Percentiles rank a stretch among this genome's conserved stretches.
Conservation (phyloP, 768 basidiomycete genomes). For the Tricholoma sp. region DNA sequence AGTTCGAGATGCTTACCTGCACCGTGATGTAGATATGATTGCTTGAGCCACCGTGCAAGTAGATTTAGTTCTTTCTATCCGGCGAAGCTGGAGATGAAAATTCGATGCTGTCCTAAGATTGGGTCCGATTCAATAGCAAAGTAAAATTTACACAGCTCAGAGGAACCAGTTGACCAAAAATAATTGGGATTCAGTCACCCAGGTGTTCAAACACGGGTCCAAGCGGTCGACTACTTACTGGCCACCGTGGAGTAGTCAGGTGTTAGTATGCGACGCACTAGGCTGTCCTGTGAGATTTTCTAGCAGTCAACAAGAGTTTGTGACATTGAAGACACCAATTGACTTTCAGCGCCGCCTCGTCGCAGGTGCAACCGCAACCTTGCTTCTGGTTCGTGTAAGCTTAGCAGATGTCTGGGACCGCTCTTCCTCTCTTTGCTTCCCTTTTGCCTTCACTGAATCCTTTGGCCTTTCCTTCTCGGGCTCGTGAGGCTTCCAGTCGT, state of each 20-base stretch:
- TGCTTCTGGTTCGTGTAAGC: constrained; percentile 14
- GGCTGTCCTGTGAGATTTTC: neutral
- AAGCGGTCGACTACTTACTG: neutral
- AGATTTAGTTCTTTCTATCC: neutral
- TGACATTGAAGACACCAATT: neutral
- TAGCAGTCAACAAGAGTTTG: neutral
- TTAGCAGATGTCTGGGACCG: constrained; percentile 18
- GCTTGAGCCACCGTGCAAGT: neutral
- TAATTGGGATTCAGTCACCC: neutral
- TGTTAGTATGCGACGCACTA: neutral
- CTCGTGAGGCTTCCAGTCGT: constrained; percentile 47
- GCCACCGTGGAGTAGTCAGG: neutral
- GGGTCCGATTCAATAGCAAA: neutral
- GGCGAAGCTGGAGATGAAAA: neutral
- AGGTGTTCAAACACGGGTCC: neutral
- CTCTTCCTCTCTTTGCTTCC: constrained; percentile 30
- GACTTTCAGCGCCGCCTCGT: constrained; percentile 13
- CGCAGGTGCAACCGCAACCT: constrained; percentile 5
- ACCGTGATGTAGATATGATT: neutral
- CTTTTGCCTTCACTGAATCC: constrained; percentile 23
- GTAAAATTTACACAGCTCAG: neutral
- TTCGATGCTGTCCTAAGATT: neutral
- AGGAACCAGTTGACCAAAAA: neutral
- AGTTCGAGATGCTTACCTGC: neutral
- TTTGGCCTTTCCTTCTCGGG: constrained; percentile 29